Percentiles rank a stretch among this genome's conserved stretches.
Evolutionary conservation across 2,329 filamentous ascomycete species (phyloP).

Genomic region (Penicillium palitans): DNA sequence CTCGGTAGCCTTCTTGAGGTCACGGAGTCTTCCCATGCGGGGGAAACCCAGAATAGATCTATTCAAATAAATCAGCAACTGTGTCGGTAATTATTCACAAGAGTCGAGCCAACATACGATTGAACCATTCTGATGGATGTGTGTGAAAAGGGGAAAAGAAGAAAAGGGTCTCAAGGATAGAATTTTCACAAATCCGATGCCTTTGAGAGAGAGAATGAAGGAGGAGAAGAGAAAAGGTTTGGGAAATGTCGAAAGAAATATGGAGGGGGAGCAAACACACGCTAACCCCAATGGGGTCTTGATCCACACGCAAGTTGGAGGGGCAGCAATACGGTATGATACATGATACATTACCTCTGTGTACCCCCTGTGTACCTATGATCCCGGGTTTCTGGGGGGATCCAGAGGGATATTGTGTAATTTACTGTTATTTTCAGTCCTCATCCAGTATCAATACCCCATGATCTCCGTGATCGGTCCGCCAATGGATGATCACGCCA

Average conservation of each 20-base stretch:
- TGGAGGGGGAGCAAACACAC: constrained; percentile 20
- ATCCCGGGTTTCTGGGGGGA: background rate
- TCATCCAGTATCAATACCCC: background rate
- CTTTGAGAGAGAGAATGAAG: constrained; percentile 24
- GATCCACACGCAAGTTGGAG: constrained; percentile 2
- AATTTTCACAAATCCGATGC: constrained; percentile 26
- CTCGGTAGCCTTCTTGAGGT: constrained; percentile 99
- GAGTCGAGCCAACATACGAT: constrained; percentile 50
- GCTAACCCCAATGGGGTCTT: constrained; percentile 19
- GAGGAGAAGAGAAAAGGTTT: constrained; percentile 14
- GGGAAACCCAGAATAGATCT: constrained; percentile 93
- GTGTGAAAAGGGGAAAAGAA: constrained; percentile 18
- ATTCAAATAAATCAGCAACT: background rate
- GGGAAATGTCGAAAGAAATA: constrained; percentile 9
- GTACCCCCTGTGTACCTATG: background rate
- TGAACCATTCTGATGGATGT: constrained; percentile 57
- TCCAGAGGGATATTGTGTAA: background rate
- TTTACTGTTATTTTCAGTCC: constrained; percentile 5
- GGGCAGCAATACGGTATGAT: constrained; percentile 3
- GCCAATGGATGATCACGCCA: constrained; percentile 9
- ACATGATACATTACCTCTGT: background rate
- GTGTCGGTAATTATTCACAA: background rate
- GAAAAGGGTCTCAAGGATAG: constrained; percentile 18
- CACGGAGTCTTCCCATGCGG: constrained; percentile 96
- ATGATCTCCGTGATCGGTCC: constrained; percentile 14